Percentiles rank a stretch among this genome's conserved stretches.
Evolutionary conservation across 225 moss, liverwort and hornwort genomes (phyloP).

Genomic region (Marchantia polymorpha): DNA sequence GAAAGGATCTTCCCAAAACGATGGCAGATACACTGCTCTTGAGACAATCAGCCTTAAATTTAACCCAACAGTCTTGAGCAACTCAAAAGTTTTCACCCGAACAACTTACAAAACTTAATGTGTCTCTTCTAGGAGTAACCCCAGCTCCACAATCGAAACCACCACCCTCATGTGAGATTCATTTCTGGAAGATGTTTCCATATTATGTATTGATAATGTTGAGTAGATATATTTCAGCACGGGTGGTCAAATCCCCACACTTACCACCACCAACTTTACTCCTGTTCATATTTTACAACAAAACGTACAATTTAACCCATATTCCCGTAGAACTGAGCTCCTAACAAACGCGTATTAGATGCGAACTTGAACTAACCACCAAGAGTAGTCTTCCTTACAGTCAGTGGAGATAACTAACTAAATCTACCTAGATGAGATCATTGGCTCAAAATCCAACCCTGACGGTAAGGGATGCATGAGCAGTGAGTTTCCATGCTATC

Average conservation of each 20-base stretch:
- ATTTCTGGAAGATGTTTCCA: too few relatives aligned
- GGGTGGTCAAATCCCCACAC: not conserved
- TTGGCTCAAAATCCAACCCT: constrained; percentile 11
- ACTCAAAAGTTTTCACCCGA: too few relatives aligned
- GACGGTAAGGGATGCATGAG: not conserved
- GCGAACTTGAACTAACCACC: constrained; percentile 8
- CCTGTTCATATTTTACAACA: constrained; percentile 24
- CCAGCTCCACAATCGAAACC: too few relatives aligned
- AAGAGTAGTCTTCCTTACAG: not conserved
- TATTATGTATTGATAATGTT: too few relatives aligned
- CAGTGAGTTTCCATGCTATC: not conserved
- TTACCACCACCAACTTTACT: constrained; percentile 12
- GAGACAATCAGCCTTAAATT: too few relatives aligned
- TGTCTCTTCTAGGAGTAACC: too few relatives aligned
- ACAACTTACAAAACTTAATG: too few relatives aligned
- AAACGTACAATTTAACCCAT: constrained; percentile 14
- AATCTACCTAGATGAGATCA: constrained; percentile 3
- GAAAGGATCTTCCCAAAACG: too few relatives aligned
- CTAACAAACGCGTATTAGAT: not conserved
- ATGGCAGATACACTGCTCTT: too few relatives aligned
- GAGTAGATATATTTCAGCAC: not conserved
- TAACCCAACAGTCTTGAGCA: too few relatives aligned
- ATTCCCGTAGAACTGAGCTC: constrained; percentile 1
- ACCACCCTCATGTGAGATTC: too few relatives aligned
- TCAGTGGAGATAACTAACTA: not conserved